Base-by-base conservation (phyloP, 768 basidiomycete genomes). In the Lentinula guzmanii region DNA sequence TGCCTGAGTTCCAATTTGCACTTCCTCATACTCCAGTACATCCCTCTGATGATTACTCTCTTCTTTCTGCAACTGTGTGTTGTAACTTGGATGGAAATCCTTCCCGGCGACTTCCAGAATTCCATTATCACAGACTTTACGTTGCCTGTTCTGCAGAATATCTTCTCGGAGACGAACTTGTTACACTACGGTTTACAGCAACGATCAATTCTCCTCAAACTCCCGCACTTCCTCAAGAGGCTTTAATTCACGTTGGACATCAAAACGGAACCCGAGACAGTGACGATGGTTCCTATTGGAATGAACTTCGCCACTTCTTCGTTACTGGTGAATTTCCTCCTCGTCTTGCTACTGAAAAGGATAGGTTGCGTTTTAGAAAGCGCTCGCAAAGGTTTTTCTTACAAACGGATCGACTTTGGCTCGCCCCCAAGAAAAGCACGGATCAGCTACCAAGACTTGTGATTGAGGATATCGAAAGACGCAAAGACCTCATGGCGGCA, bases 381-480 rank as follows among this genome's bases (percentile, higher is more conserved):
- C 39, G 52, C 0, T 24, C 61, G 4, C 28, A 35, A 2, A 45
- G 60, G 18, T 72, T 64, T 58, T 67, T 72, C 6, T 5, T 69
- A 3, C 53, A 65, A 15, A 59, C 67, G 21, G 51, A 62, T 1
- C 33, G 63, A 1, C 60, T 75, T 0, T 72, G 68, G 68, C 24
- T 31, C 3, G 39, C 46, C 0, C 61, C 58, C 3, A 67, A 65
- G 39, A 62, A 62, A 15, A 13, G 50, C 18, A 42, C 43, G 2
- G 57, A 54, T 1, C 5, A 46, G n/a, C 59, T 57, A 1, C 74
- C 72, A 8, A 50, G 68, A 5, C 62, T 74, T 0, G 70, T 75
- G 0, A 65, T 75, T 15, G 58, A 60, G 10, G 58, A 69, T 9
- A 0, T 21, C 0, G 34, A 31, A 9, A 53, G 9, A 1, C 61